Conservation (phyloP, 2,329 filamentous ascomycete species). For the Lasiodiplodia citricola region DNA sequence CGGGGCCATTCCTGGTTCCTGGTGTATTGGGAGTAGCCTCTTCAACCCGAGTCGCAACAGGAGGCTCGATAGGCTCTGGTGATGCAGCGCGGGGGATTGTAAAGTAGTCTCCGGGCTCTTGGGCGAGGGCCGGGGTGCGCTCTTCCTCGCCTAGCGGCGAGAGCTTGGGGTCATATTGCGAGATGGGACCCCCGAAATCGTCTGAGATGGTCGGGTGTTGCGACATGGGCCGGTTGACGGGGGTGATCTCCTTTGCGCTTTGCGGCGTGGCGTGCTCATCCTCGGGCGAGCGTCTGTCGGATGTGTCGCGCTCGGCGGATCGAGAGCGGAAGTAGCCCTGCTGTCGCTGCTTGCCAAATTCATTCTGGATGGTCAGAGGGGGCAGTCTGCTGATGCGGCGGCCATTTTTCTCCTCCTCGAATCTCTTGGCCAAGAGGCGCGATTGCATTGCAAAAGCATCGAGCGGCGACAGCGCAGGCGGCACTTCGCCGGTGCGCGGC, state of each 20-base stretch:
- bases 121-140: conserved; percentile 31
- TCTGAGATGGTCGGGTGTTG: conserved; percentile 43
- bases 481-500: conserved; percentile 63
- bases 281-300: conserved; percentile 52
- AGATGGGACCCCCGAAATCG: conserved; percentile 35
- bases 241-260: conserved; percentile 34
- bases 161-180: conserved; percentile 40
- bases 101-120: conserved; percentile 48
- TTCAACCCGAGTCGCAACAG: conserved; percentile 39
- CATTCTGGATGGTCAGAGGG: conserved; percentile 80
- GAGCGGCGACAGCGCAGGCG: conserved; percentile 89
- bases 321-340: conserved; percentile 82
- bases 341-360: conserved; percentile 72
- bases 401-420: conserved; percentile 74
- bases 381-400: conserved; percentile 84
- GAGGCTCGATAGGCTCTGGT: conserved; percentile 51
- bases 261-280: conserved; percentile 34
- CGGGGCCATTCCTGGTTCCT: conserved; percentile 35
- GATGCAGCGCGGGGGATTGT: conserved; percentile 52
- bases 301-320: conserved; percentile 63
- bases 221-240: conserved; percentile 42
- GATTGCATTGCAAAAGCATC: conserved; percentile 96
- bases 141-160: conserved; percentile 43
- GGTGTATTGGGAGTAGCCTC: conserved; percentile 50
- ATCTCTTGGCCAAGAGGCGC: conserved; percentile 81